Base-by-base conservation (phyloP, 1,284 basidiomycete species). In the Hortiboletus rubellus region DNA sequence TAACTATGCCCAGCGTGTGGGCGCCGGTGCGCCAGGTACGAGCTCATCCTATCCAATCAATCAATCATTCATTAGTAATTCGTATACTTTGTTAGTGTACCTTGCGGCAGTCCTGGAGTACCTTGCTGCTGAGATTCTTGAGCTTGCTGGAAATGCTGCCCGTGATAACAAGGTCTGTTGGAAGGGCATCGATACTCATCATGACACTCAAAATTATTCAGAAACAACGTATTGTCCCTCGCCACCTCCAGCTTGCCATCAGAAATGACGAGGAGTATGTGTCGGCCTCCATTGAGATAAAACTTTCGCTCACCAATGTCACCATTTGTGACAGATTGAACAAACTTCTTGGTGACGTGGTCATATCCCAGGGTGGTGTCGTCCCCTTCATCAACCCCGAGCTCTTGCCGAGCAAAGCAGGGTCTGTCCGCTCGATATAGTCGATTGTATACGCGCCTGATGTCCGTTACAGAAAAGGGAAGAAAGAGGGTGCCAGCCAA, bases 361-460 rank as follows among this genome's bases (percentile, higher is more conserved):
- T 92, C 70, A 94, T 95, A 78, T 92, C 89, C 27, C 92, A 95
- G 71, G 92, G 92, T 78, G 92, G 92, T 86, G 92, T 95, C 57
- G 85, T 95, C 44, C 92, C 92, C 51, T 81, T 83, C 65, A 86
- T 86, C 60, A 71, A 76, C 53, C 70, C 75, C 12, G 77, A 82
- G 71, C 74, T 84, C 30, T 66, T 82, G 24, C 82, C 80, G 24
- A 76, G 75, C 61, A 82, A 82, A 68, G 74, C 80, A 18, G 61
- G 67, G 72, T 72, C 9, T 17, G 69, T 66, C 7, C 2, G 6
- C 1, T 38, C 12, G 8, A 14, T 14, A 2, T 3, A 40, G 9
- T 55, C 0, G 22, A 44, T 51, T 17, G 8, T 17, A 34, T 18
- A 9, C 0, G 24, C 40, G 27, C 4, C 57, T 55, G 27, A 71